Conservation (phyloP, 345 rosid genomes). For the Gossypium rotundifolium region DNA sequence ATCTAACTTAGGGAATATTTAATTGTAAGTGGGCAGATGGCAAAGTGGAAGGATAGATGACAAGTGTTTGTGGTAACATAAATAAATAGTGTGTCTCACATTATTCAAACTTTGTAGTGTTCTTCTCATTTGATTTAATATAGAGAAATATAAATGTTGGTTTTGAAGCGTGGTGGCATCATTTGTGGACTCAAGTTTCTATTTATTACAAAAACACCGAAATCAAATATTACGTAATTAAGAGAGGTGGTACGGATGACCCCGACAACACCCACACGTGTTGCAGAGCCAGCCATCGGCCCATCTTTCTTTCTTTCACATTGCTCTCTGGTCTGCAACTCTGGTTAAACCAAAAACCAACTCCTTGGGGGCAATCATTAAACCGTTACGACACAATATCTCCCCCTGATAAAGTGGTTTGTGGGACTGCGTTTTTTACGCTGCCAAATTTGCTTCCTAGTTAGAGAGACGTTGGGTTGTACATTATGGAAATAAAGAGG, state of each 20-base stretch:
- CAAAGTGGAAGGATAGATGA: too few relatives aligned
- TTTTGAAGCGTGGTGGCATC: too few relatives aligned
- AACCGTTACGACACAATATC: constrained; percentile 23
- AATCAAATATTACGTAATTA: too few relatives aligned
- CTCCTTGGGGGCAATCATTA: constrained; percentile 18
- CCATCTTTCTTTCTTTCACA: not conserved
- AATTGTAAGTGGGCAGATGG: not conserved
- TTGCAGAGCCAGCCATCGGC: constrained; percentile 7
- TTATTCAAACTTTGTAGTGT: too few relatives aligned
- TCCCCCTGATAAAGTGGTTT: not conserved
- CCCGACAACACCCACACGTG: constrained; percentile 20
- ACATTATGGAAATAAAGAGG: not conserved
- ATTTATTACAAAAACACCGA: too few relatives aligned
- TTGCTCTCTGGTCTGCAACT: not conserved
- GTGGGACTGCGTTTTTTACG: not conserved
- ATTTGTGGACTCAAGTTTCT: too few relatives aligned
- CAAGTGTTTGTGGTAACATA: too few relatives aligned
- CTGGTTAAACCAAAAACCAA: not conserved
- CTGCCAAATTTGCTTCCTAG: not conserved
- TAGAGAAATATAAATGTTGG: too few relatives aligned
- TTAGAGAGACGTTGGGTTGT: not conserved
- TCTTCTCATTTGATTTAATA: too few relatives aligned
- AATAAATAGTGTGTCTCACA: too few relatives aligned
- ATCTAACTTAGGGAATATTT: not conserved
- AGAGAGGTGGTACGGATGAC: not conserved